These are phyloP conservation scores for Neoconidiobolus thromboides DNA, from an alignment of 371 early-diverging fungal species.

Conservation along the genomic window DNA sequence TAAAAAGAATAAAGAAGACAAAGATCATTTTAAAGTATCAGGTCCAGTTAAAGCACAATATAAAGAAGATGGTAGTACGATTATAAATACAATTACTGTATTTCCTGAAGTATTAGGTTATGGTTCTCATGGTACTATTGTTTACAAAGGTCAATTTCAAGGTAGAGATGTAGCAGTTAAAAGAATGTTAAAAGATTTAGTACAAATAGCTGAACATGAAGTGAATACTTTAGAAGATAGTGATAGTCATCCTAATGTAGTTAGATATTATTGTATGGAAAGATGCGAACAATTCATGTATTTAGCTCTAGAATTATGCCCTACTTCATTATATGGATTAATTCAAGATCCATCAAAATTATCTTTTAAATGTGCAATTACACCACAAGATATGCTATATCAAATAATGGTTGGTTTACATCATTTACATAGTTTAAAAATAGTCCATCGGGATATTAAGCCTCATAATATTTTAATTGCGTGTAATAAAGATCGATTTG, in stretches of 20 bases:
- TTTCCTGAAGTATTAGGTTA: slow-evolving; percentile 46
- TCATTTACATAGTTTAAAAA: slow-evolving; percentile 77
- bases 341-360: slow-evolving; percentile 18
- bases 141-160: slow-evolving; percentile 80
- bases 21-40: not conserved
- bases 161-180: slow-evolving; percentile 88
- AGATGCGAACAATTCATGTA: slow-evolving; percentile 76
- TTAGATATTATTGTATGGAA: slow-evolving; percentile 88
- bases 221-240: slow-evolving; percentile 76
- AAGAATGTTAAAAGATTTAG: slow-evolving; percentile 78
- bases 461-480: slow-evolving; percentile 77
- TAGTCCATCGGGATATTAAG: slow-evolving; percentile 94
- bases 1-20: not conserved
- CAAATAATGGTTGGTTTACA: slow-evolving; percentile 70
- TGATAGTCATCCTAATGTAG: slow-evolving; percentile 90
- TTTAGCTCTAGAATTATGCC: slow-evolving; percentile 84
- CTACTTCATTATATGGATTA: slow-evolving; percentile 46
- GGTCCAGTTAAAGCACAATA: not conserved
- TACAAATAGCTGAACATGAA: slow-evolving; percentile 85
- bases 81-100: slow-evolving; percentile 19
- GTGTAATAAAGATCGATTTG: slow-evolving; percentile 21
- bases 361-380: slow-evolving; percentile 14
- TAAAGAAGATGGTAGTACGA: slow-evolving; percentile 6
- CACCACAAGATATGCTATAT: slow-evolving; percentile 31
- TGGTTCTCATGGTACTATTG: slow-evolving; percentile 93